Evolutionary conservation across 306 rosid genomes (phyloP).

Genomic region (Prunus mira): DNA sequence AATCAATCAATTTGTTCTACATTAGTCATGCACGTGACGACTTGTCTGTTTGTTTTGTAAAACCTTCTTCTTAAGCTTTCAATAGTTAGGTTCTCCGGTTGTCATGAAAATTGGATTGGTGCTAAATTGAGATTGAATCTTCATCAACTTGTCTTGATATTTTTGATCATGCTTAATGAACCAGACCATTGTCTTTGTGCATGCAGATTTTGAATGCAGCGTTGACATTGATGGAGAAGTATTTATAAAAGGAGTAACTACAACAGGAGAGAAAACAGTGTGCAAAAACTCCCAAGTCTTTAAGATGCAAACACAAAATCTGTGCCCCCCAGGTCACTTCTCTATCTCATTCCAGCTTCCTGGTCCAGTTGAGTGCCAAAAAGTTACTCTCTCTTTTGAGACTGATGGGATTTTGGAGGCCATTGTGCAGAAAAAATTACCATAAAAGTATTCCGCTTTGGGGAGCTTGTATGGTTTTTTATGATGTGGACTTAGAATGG

Average conservation of each 20-base stretch:
- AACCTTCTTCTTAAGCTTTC: not conserved
- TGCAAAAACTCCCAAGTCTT: constrained; percentile 64
- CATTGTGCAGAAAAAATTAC: constrained; percentile 51
- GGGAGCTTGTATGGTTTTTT: not conserved
- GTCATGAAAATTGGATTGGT: not conserved
- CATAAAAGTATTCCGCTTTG: not conserved
- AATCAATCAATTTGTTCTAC: not conserved
- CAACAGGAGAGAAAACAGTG: constrained; percentile 69
- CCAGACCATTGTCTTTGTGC: constrained; percentile 20
- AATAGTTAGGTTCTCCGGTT: constrained; percentile 4
- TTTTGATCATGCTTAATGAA: constrained; percentile 3
- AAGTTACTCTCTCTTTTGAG: constrained; percentile 63
- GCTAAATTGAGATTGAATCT: not conserved
- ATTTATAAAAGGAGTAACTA: constrained; percentile 51
- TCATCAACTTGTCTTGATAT: not conserved
- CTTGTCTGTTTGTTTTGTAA: not conserved
- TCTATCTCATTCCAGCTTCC: constrained; percentile 71
- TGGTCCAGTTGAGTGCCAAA: constrained; percentile 68
- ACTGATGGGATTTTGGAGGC: constrained; percentile 82
- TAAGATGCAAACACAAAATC: constrained; percentile 73
- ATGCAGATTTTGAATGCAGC: constrained; percentile 74
- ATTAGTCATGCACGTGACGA: not conserved
- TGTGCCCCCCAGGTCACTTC: constrained; percentile 75
- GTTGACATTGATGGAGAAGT: constrained; percentile 60
- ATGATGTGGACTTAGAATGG: not conserved